phyloP scores from a whole-genome alignment of 2,329 filamentous ascomycete species.

The Colletotrichum sp. region DNA sequence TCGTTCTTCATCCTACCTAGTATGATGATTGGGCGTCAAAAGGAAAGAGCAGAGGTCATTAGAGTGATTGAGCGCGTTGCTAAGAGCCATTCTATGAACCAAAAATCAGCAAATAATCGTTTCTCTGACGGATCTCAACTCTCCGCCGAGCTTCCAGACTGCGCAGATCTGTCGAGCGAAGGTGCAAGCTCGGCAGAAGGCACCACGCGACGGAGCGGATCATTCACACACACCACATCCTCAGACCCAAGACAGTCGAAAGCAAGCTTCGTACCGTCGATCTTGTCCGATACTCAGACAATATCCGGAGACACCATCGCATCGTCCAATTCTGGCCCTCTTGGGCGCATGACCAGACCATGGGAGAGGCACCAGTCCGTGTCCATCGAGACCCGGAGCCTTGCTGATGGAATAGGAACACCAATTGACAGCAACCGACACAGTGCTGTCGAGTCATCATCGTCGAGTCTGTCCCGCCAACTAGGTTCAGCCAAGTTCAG shows the following conservation, averaged over 20 bases:
- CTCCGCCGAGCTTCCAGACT: constrained; percentile 54
- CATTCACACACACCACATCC: constrained; percentile 49
- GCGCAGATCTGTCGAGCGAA: constrained; percentile 63
- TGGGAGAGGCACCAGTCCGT: constrained; percentile 61
- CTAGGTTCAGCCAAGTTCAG: constrained; percentile 63
- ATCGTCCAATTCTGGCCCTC: constrained; percentile 45
- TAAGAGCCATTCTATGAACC: constrained; percentile 61
- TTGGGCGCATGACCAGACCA: constrained; percentile 43
- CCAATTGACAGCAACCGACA: constrained; percentile 46
- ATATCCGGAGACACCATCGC: constrained; percentile 52
- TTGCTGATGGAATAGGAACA: constrained; percentile 46
- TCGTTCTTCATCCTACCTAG: constrained; percentile 90
- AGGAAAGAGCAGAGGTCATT: constrained; percentile 73
- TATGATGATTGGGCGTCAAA: constrained; percentile 78
- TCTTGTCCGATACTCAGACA: constrained; percentile 44
- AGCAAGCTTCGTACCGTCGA: constrained; percentile 44
- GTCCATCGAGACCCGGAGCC: constrained; percentile 51
- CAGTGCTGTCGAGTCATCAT: constrained; percentile 48
- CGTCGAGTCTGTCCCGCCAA: constrained; percentile 57
- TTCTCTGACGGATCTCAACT: constrained; percentile 60
- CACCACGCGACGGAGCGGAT: constrained; percentile 51
- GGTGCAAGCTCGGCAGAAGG: constrained; percentile 63
- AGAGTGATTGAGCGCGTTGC: constrained; percentile 79
- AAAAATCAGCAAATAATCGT: constrained; percentile 45
- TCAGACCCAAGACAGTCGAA: constrained; percentile 45